Percentiles rank a stretch among this genome's conserved stretches.
phyloP scores from a whole-genome alignment of 805 yeast species.

The Yamadazyma sp. region DNA sequence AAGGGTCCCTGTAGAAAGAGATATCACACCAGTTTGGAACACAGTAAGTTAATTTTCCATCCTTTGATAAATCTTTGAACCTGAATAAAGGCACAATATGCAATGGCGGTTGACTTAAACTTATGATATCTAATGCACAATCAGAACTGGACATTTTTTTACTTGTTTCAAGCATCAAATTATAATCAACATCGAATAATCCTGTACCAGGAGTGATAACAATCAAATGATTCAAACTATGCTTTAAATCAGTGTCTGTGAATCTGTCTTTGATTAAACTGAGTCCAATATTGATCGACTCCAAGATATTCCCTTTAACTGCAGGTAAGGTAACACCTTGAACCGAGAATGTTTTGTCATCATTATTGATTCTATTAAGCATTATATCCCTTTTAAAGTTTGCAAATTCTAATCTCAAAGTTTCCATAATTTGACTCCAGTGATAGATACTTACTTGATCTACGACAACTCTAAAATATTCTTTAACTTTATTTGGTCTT shows the following conservation, averaged over 20 bases:
- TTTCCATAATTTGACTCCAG: conserved; percentile 92
- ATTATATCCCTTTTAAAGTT: conserved; percentile 74
- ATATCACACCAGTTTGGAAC: conserved; percentile 96
- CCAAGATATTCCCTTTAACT: conserved; percentile 83
- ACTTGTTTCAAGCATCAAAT: conserved; percentile 70
- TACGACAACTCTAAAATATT: conserved; percentile 89
- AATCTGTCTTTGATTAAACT: conserved; percentile 75
- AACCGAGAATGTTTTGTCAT: conserved; percentile 22
- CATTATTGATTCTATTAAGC: conserved; percentile 28
- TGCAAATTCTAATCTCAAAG: conserved; percentile 79
- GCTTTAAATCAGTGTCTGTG: conserved; percentile 79
- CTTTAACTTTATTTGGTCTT: conserved; percentile 61
- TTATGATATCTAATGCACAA: conserved; percentile 82
- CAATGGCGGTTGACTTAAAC: conserved; percentile 86
- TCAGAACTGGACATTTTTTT: conserved; percentile 74
- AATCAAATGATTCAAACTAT: conserved; percentile 87
- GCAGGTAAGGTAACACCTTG: conserved; percentile 76
- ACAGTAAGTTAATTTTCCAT: conserved; percentile 58
- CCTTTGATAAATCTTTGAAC: conserved; percentile 40
- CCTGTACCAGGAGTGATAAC: conserved; percentile 93
- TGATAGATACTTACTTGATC: conserved; percentile 86
- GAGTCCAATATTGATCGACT: conserved; percentile 82
- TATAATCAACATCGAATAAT: conserved; percentile 84
- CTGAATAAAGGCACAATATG: conserved; percentile 90
- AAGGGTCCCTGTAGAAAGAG: conserved; percentile 76